phyloP scores from a whole-genome alignment of 352 stramenopile genomes.

The Pythium chondricola region DNA sequence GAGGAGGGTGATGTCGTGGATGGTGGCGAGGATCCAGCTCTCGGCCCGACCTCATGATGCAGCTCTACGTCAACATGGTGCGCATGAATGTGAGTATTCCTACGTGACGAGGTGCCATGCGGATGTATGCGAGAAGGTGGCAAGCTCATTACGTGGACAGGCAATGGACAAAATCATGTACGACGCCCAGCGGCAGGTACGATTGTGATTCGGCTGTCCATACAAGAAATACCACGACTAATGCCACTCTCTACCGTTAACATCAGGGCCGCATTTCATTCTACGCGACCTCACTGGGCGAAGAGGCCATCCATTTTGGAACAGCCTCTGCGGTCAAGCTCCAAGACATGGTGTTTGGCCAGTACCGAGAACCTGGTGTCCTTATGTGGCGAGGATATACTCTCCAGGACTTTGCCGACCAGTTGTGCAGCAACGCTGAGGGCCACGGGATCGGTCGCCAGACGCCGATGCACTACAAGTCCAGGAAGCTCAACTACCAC shows the following conservation, averaged over 20 bases:
- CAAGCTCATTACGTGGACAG: too few species aligned
- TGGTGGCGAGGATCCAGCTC: conserved; percentile 60
- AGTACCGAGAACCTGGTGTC: conserved; percentile 97
- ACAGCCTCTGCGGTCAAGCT: conserved; percentile 86
- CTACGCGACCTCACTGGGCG: conserved; percentile 92
- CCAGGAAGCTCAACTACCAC: conserved; percentile 93
- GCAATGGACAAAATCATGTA: conserved; percentile 98
- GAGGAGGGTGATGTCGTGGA: conserved; percentile 74
- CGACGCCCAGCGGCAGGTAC: conserved; percentile 85
- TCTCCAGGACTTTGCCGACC: conserved; percentile 94
- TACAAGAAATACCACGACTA: neutral
- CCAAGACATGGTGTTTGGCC: conserved; percentile 94
- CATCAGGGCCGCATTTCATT: conserved; percentile 96
- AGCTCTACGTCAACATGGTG: conserved; percentile 87
- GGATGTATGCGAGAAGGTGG: conserved; percentile 1
- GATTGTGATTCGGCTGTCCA: neutral
- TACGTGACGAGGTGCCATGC: neutral
- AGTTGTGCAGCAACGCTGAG: conserved; percentile 95
- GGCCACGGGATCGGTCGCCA: conserved; percentile 95
- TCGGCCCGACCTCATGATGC: conserved; percentile 68
- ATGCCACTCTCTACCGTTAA: neutral
- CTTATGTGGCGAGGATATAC: conserved; percentile 98
- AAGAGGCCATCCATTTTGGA: conserved; percentile 96
- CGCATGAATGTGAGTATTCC: conserved; percentile 50
- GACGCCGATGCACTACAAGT: conserved; percentile 99